Conservation (phyloP, 805 yeast species). For the Ogataea salicorniae region DNA sequence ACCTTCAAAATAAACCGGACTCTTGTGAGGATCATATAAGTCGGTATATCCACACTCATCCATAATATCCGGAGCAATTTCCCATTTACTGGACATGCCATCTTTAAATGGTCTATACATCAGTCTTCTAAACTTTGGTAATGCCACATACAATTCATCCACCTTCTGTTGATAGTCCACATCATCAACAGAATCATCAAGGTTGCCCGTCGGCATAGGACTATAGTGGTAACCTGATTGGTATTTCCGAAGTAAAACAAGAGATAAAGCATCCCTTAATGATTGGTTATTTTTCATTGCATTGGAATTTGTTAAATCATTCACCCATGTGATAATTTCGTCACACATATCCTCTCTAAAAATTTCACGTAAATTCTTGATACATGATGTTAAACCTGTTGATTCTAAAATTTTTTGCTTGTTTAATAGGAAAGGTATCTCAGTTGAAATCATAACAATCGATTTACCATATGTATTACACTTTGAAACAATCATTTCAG, state of each 20-base stretch:
- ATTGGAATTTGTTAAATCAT: conserved; percentile 50
- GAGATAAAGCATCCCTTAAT: conserved; percentile 47
- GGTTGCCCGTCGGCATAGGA: conserved; percentile 10
- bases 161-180: no score
- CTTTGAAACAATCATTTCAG: conserved; percentile 63
- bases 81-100: conserved; percentile 34
- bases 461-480: conserved; percentile 67
- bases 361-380: conserved; percentile 61
- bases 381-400: conserved; percentile 62
- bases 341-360: conserved; percentile 79
- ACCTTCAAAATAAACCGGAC: conserved; percentile 28
- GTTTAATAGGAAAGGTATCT: conserved; percentile 43
- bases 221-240: conserved; percentile 37
- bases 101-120: no score
- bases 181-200: no score
- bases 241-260: conserved; percentile 61
- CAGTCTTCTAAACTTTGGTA: no score
- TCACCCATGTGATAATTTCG: conserved; percentile 64
- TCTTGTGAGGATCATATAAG: conserved; percentile 1
- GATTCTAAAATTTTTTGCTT: conserved; percentile 52
- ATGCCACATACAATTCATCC: no score
- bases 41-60: conserved; percentile 44
- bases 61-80: conserved; percentile 37
- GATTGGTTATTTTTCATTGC: conserved; percentile 43
- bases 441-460: conserved; percentile 52